Evolutionary conservation across 2,329 filamentous ascomycete genomes (phyloP).

Genomic region (Colletotrichum sp.): DNA sequence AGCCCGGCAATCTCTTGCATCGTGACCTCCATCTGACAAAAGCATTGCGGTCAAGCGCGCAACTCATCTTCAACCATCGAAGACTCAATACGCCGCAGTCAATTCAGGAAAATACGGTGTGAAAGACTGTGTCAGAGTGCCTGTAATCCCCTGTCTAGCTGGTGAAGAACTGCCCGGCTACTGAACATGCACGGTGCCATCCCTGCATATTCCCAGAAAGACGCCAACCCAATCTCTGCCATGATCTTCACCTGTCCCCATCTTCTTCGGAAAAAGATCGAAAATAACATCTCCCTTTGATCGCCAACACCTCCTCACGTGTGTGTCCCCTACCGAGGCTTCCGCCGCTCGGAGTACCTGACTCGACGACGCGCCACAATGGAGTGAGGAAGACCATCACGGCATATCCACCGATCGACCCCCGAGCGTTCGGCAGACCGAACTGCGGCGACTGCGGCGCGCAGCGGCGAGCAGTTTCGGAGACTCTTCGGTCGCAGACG

Average conservation of each 20-base stretch:
- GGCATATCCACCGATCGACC: background rate
- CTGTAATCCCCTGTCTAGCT: background rate
- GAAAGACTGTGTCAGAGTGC: background rate
- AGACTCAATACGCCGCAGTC: accelerated
- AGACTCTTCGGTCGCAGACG: background rate
- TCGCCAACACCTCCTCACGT: background rate
- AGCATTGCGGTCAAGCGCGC: accelerated
- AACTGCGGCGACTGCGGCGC: background rate
- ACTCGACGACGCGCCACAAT: background rate
- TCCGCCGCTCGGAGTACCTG: background rate
- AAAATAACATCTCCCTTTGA: background rate
- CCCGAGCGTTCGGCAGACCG: background rate
- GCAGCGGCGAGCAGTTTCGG: background rate
- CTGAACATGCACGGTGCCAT: background rate
- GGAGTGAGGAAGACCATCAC: background rate
- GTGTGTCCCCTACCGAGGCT: background rate
- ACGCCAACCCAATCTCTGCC: background rate
- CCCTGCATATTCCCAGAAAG: background rate
- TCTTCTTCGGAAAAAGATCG: background rate
- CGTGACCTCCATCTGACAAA: background rate
- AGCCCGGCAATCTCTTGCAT: accelerated
- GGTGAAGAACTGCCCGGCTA: background rate
- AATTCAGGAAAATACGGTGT: background rate
- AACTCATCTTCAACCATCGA: accelerated
- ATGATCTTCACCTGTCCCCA: background rate